Percentiles rank a stretch among this genome's conserved stretches.
phyloP scores from a whole-genome alignment of 2,329 filamentous ascomycete species.

The Orbilia quercus region DNA sequence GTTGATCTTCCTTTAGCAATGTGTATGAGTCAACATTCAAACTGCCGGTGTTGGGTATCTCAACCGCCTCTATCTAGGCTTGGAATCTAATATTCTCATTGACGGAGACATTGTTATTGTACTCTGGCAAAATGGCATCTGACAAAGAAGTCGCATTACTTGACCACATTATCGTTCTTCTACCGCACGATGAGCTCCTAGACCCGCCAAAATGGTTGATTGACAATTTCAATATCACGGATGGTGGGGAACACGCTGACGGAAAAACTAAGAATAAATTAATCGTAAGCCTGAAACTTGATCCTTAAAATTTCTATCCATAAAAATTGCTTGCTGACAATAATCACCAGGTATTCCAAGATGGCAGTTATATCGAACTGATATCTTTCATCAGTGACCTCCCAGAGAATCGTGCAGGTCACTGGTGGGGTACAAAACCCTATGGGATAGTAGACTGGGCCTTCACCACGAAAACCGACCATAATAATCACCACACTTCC shows the following conservation, averaged over 20 bases:
- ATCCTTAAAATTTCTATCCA: neutral
- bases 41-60: neutral
- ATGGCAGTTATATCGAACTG: slow-evolving; percentile 75
- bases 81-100: neutral
- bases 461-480: slow-evolving; percentile 65
- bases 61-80: neutral
- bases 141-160: slow-evolving; percentile 62
- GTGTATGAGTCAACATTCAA: slow-evolving; percentile 45
- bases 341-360: slow-evolving; percentile 65
- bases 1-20: neutral
- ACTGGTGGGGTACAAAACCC: slow-evolving; percentile 71
- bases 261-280: slow-evolving; percentile 72
- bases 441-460: slow-evolving; percentile 73
- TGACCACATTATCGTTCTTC: slow-evolving; percentile 74
- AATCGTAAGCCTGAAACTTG: slow-evolving; percentile 62
- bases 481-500: slow-evolving; percentile 61
- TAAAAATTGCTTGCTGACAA: neutral
- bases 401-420: slow-evolving; percentile 63
- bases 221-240: slow-evolving; percentile 69
- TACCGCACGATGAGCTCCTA: slow-evolving; percentile 67
- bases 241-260: slow-evolving; percentile 73
- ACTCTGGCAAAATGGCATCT: slow-evolving; percentile 53
- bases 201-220: slow-evolving; percentile 68
- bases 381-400: slow-evolving; percentile 70
- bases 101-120: slow-evolving; percentile 12